Evolutionary conservation across 495 filamentous ascomycete species (phyloP).

Genomic region (Haplographium delicatum): DNA sequence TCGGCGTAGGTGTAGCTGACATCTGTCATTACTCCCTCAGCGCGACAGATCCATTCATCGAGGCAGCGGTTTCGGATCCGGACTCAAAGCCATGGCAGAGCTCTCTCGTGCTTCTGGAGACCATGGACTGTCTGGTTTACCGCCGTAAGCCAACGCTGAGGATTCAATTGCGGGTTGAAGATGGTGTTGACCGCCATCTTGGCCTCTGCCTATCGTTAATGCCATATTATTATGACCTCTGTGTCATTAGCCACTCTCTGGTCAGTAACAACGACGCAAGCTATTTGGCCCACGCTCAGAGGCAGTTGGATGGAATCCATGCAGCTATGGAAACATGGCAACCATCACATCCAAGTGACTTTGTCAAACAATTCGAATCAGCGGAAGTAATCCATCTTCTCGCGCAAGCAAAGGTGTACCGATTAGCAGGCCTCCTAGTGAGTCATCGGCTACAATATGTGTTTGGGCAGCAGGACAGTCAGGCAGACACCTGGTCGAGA

Average conservation of each 20-base stretch:
- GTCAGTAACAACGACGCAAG: not conserved
- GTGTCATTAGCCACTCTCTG: slow-evolving; percentile 18
- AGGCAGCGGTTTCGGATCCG: slow-evolving; percentile 11
- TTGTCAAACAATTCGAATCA: slow-evolving; percentile 14
- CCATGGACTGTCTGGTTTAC: slow-evolving; percentile 19
- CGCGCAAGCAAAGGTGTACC: slow-evolving; percentile 19
- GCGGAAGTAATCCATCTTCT: slow-evolving; percentile 24
- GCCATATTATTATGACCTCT: slow-evolving; percentile 24
- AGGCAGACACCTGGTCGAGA: slow-evolving; percentile 21
- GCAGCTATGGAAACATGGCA: slow-evolving; percentile 13
- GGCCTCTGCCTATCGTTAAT: slow-evolving; percentile 23
- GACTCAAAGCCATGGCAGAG: slow-evolving; percentile 6
- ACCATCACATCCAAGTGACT: slow-evolving; percentile 12
- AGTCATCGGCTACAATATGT: slow-evolving; percentile 20
- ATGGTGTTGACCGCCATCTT: slow-evolving; percentile 20
- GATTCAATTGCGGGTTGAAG: slow-evolving; percentile 8
- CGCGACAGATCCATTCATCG: slow-evolving; percentile 20
- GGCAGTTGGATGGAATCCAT: slow-evolving; percentile 16
- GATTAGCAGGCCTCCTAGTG: slow-evolving; percentile 21
- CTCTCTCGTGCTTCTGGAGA: slow-evolving; percentile 19
- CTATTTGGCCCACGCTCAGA: not conserved
- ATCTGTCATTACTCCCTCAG: slow-evolving; percentile 18
- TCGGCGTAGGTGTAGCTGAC: slow-evolving; percentile 20
- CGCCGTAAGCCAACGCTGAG: slow-evolving; percentile 21
- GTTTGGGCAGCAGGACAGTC: slow-evolving; percentile 23